Base-by-base conservation (phyloP, 169 alveolate species). In the Cryptosporidium sp. region DNA sequence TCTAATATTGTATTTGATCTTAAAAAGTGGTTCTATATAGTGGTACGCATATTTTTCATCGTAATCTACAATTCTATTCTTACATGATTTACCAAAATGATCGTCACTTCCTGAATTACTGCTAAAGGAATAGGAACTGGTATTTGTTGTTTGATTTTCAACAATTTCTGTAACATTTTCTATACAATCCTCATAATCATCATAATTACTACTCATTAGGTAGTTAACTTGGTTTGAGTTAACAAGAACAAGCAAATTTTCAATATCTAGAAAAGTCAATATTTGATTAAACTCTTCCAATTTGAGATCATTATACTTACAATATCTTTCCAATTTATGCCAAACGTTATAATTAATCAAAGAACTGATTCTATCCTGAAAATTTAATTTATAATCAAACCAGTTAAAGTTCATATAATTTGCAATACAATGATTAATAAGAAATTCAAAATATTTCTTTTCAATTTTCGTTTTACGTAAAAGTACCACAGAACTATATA, bases 351-450 rank as follows among this genome's bases (percentile, higher is more conserved):
- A 71, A 31, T 71, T 48, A 39, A 29, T 29, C 43, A 43, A 26
- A 31, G 85, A 71, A 23, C 45, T 59, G 23, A 71, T 50, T 51
- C 85, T 43, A 12, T 48, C 48, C 23, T 29, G 67, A 45, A 71
- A 6, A 18, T 50, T 29, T 18, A 71, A 9, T 7, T 23, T 45
- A 29, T 14, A 71, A 29, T 71, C 67, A 23, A 31, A 21, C 35
- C 21, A 29, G 12, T 71, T 26, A 26, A 43, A 71, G 69, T 71
- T 71, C 85, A 71, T 71, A 26, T 71, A 71, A 18, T 51, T 71
- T 4, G 85, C 61, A 16, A 71, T 48, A 35, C 85, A 71, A 43
- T 55, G 18, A 50, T 71, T 48, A 0, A 23, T 71, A 23, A 71
- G 67, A 50, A 71, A 71, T 12, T 71, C 67, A 12, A 50, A 50